Conservation (phyloP, 495 filamentous ascomycete species). For the Thozetella sp. region DNA sequence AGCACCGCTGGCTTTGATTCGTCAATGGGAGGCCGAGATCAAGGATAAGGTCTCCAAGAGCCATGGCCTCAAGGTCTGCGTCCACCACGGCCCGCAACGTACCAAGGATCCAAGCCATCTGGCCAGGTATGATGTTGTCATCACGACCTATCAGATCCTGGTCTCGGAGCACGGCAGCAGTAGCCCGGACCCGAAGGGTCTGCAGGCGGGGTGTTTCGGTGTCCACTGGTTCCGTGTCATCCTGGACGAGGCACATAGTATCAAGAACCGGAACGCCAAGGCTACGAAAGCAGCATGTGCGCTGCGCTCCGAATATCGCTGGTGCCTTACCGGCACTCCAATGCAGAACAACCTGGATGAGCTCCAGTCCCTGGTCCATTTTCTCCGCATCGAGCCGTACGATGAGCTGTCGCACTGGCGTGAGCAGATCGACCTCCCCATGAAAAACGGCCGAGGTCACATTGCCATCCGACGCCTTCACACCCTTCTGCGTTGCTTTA, state of each 20-base stretch:
- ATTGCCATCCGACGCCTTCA: conserved; percentile 89
- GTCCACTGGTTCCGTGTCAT: conserved; percentile 95
- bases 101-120: conserved; percentile 76
- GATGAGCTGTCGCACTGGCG: conserved; percentile 83
- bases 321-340: conserved; percentile 95
- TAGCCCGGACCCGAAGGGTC: conserved; percentile 47
- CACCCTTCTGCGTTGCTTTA: conserved; percentile 82
- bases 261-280: conserved; percentile 98
- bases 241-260: conserved; percentile 94
- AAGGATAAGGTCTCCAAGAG: conserved; percentile 69
- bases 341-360: conserved; percentile 99
- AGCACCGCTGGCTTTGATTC: conserved; percentile 92
- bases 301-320: conserved; percentile 80
- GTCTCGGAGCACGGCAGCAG: conserved; percentile 82
- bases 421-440: conserved; percentile 80
- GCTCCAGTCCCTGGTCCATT: conserved; percentile 88
- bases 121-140: conserved; percentile 89
- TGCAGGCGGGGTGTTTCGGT: conserved; percentile 84
- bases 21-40: conserved; percentile 96
- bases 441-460: conserved; percentile 83
- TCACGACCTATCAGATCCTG: conserved; percentile 94
- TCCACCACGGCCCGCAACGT: conserved; percentile 87
- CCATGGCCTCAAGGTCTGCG: conserved; percentile 73
- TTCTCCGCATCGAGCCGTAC: conserved; percentile 90
- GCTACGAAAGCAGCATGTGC: conserved; percentile 85